phyloP scores from a whole-genome alignment of 495 filamentous ascomycete genomes.

The Aspergillus sclerotiicarbonarius region DNA sequence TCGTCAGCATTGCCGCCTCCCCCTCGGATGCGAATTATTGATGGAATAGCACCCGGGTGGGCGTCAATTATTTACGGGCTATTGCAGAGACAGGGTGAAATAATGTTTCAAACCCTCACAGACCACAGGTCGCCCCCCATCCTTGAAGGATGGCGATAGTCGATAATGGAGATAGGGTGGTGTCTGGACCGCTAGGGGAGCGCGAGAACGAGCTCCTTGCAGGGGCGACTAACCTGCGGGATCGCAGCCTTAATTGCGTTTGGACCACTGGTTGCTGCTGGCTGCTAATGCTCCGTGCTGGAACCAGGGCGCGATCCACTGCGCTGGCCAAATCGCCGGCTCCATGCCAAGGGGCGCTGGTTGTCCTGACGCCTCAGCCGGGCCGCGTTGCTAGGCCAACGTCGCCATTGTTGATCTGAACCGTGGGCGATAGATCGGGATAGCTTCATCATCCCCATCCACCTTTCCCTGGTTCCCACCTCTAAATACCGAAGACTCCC shows the following conservation, averaged over 20 bases:
- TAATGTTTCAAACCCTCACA: conserved; percentile 27
- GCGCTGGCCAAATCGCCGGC: conserved; percentile 9
- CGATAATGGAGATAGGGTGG: conserved; percentile 6
- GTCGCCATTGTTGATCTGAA: conserved; percentile 45
- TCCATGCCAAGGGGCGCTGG: conserved; percentile 25
- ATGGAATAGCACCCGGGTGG: not conserved
- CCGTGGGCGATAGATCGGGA: conserved; percentile 41
- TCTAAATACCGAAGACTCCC: conserved; percentile 32
- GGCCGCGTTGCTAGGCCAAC: conserved; percentile 44
- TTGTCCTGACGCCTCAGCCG: conserved; percentile 34
- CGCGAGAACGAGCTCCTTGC: conserved; percentile 21
- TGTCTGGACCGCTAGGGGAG: conserved; percentile 17
- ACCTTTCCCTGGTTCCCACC: conserved; percentile 30
- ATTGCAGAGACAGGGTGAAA: conserved; percentile 25
- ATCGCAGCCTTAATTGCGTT: conserved; percentile 21
- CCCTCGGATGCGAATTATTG: conserved; percentile 14
- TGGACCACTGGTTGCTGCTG: conserved; percentile 7
- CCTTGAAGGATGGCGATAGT: conserved; percentile 1
- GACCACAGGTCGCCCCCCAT: conserved; percentile 12
- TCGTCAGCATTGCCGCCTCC: not conserved
- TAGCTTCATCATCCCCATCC: conserved; percentile 32
- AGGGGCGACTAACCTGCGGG: conserved; percentile 12
- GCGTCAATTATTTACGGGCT: conserved; percentile 22
- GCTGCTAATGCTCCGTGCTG: conserved; percentile 7
- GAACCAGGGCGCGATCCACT: conserved; percentile 26